phyloP scores from a whole-genome alignment of 2,329 filamentous ascomycete genomes.

The Epicoccum nigrum region DNA sequence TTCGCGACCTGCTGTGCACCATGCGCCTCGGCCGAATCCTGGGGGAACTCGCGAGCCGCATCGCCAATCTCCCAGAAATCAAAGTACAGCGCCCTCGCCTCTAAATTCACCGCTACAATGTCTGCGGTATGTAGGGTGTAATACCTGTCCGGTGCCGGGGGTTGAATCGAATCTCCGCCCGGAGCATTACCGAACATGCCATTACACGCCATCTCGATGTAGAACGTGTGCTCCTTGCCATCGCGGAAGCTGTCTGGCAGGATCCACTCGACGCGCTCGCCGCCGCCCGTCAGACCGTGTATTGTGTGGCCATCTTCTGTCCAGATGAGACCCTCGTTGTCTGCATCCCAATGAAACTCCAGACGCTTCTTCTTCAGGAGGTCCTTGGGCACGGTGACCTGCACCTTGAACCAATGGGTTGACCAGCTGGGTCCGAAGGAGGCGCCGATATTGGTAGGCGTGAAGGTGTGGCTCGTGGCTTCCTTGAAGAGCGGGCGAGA shows the following conservation, averaged over 20 bases:
- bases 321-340: conserved; percentile 95
- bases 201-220: conserved; percentile 98
- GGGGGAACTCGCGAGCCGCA: conserved; percentile 87
- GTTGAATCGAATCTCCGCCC: conserved; percentile 84
- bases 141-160: conserved; percentile 82
- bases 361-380: conserved; percentile 78
- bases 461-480: conserved; percentile 77
- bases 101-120: conserved; percentile 86
- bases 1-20: conserved; percentile 83
- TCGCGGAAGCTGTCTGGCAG: conserved; percentile 81
- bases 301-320: conserved; percentile 85
- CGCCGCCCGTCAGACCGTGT: conserved; percentile 88
- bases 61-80: conserved; percentile 97
- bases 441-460: conserved; percentile 73
- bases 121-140: conserved; percentile 78
- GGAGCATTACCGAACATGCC: conserved; percentile 95
- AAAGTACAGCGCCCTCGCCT: conserved; percentile 81
- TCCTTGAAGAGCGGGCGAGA: conserved; percentile 86
- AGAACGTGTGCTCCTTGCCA: conserved; percentile 85
- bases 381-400: conserved; percentile 75
- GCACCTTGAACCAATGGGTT: conserved; percentile 94
- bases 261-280: conserved; percentile 90
- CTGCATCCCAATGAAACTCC: conserved; percentile 96
- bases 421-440: conserved; percentile 94
- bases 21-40: conserved; percentile 87